Conservation (phyloP, 805 yeast species). For the Saccharomycopsis fibuligera region DNA sequence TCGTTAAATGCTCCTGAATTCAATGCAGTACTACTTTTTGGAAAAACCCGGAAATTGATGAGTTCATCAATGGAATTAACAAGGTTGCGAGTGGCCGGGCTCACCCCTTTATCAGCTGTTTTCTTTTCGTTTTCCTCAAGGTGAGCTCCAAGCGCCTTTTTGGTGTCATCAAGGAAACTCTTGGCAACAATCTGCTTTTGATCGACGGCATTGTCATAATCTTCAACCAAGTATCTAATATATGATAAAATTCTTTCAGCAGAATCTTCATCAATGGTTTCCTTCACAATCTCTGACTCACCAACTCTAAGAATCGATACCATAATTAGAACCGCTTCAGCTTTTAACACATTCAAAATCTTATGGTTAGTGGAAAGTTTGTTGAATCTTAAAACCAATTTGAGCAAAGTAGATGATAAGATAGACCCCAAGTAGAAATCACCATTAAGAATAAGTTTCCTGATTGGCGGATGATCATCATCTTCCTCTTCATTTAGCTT, state of each 20-base stretch:
- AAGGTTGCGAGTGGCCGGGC: too few relatives aligned
- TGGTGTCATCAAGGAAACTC: conserved; percentile 85
- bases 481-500: conserved; percentile 34
- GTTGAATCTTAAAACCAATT: conserved; percentile 72
- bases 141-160: conserved; percentile 72
- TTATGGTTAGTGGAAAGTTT: conserved; percentile 48
- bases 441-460: conserved; percentile 76
- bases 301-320: conserved; percentile 89
- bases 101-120: conserved; percentile 36
- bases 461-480: conserved; percentile 59
- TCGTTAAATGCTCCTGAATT: conserved; percentile 35
- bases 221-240: conserved; percentile 70
- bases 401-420: conserved; percentile 79
- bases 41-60: conserved; percentile 62
- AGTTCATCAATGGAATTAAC: conserved; percentile 69
- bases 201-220: conserved; percentile 38
- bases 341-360: conserved; percentile 74
- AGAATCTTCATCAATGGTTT: conserved; percentile 91
- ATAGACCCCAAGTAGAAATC: conserved; percentile 90
- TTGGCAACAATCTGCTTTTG: conserved; percentile 41
- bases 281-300: conserved; percentile 59
- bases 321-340: conserved; percentile 90
- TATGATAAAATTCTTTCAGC: conserved; percentile 91
- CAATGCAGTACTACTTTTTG: conserved; percentile 23
- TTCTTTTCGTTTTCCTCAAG: conserved; percentile 55